These are phyloP conservation scores for Sherardia arvensis DNA, from an alignment of 257 asterid species.

Conservation along the genomic window DNA sequence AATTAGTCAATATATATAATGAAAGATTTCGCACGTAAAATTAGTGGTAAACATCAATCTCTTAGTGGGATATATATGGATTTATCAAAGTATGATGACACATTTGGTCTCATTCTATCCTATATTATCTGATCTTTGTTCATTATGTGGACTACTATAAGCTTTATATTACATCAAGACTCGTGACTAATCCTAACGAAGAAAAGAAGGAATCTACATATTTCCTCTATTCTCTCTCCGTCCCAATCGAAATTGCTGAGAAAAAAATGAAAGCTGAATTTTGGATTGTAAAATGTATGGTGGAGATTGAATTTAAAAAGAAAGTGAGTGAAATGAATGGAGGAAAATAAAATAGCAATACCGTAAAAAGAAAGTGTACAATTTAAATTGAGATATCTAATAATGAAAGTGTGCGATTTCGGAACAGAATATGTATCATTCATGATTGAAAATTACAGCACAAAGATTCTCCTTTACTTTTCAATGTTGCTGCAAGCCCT, in stretches of 20 bases:
- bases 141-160: slow-evolving; percentile 1
- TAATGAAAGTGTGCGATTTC: no score
- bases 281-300: no score
- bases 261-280: no score
- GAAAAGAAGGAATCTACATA: not conserved
- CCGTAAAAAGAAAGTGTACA: no score
- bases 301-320: no score
- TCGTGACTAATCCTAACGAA: not conserved
- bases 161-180: not conserved
- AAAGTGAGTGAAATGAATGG: no score
- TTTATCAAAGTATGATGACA: not conserved
- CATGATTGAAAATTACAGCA: not conserved
- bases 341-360: no score
- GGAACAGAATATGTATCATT: no score
- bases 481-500: not conserved
- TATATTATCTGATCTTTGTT: not conserved
- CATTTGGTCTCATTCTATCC: not conserved
- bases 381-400: no score
- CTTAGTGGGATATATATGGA: not conserved
- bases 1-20: not conserved
- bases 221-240: no score
- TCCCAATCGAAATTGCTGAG: no score
- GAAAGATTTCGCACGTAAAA: not conserved
- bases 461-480: not conserved
- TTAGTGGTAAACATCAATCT: not conserved